Conservation (phyloP, 1,139 yeast species). For the Kodamaea alishanica region DNA sequence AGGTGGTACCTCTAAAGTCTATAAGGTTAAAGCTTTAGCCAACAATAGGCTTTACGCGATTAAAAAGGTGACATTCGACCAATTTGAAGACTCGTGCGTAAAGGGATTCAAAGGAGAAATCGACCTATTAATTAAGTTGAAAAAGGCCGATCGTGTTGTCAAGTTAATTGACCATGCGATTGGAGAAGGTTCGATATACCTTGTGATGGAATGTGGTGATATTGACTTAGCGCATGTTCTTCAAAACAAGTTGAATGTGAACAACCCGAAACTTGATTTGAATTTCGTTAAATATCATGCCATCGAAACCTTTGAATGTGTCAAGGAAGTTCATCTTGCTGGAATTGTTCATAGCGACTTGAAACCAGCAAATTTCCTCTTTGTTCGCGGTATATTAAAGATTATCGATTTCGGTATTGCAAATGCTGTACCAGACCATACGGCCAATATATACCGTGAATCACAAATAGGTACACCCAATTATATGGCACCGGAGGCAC, state of each 20-base stretch:
- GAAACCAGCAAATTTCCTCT: constrained; percentile 91
- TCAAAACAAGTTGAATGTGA: constrained; percentile 47
- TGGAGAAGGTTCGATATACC: constrained; percentile 56
- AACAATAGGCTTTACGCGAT: constrained; percentile 67
- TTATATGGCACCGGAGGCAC: constrained; percentile 97
- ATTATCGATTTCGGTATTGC: constrained; percentile 97
- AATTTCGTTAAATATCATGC: constrained; percentile 82
- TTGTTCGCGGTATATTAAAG: constrained; percentile 80
- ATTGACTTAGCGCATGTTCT: constrained; percentile 84
- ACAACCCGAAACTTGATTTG: constrained; percentile 53
- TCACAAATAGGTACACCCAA: constrained; percentile 94
- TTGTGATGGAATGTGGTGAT: constrained; percentile 96
- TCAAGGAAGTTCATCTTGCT: constrained; percentile 78
- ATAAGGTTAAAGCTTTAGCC: constrained; percentile 59
- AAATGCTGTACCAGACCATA: constrained; percentile 88
- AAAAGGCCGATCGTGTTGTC: constrained; percentile 70
- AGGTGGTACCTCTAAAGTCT: constrained; percentile 94
- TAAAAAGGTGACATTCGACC: constrained; percentile 77
- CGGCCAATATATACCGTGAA: constrained; percentile 85
- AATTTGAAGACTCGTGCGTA: constrained; percentile 70
- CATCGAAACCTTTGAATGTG: constrained; percentile 77
- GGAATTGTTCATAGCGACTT: constrained; percentile 93
- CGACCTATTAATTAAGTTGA: constrained; percentile 60
- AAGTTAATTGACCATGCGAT: constrained; percentile 71
- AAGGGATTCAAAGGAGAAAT: constrained; percentile 88